Conservation (phyloP, 352 stramenopile genomes). For the Globisporangium nagaii region DNA sequence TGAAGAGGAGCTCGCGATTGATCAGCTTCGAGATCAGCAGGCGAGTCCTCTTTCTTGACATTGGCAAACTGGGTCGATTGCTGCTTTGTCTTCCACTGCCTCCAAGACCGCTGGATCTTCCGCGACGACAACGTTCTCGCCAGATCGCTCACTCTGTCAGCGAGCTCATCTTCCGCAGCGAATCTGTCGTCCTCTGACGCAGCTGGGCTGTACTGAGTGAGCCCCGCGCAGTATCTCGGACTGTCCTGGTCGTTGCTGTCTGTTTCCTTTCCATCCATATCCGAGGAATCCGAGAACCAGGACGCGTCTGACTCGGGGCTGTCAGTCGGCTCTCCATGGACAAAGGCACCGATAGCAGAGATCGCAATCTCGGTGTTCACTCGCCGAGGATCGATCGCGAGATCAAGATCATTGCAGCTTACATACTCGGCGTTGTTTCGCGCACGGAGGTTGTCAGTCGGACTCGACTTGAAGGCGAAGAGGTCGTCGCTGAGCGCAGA, state of each 20-base stretch:
- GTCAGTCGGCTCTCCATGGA: slow-evolving; percentile 17
- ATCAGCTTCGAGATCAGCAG: neutral
- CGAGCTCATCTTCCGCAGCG: neutral
- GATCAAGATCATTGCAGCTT: neutral
- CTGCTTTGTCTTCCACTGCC: slow-evolving; percentile 4
- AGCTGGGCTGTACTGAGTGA: neutral
- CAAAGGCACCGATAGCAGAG: slow-evolving; percentile 15
- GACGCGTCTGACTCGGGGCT: slow-evolving; percentile 6
- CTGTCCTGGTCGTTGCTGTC: slow-evolving; percentile 10
- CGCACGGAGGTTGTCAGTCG: neutral
- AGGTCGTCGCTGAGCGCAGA: neutral
- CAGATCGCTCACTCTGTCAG: neutral
- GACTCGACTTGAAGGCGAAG: neutral
- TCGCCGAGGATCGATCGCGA: slow-evolving; percentile 12
- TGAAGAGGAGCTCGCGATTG: neutral
- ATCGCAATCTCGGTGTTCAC: slow-evolving; percentile 27
- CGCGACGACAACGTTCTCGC: neutral
- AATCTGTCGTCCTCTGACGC: neutral
- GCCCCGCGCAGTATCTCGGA: neutral
- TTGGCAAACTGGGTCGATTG: neutral
- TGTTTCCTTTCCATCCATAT: slow-evolving; percentile 6
- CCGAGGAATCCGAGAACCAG: slow-evolving; percentile 24
- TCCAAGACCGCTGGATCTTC: slow-evolving; percentile 16
- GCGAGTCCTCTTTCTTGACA: neutral
- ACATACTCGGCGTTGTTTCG: neutral